phyloP scores from a whole-genome alignment of 345 rosid species.

The Hibiscus trionum region DNA sequence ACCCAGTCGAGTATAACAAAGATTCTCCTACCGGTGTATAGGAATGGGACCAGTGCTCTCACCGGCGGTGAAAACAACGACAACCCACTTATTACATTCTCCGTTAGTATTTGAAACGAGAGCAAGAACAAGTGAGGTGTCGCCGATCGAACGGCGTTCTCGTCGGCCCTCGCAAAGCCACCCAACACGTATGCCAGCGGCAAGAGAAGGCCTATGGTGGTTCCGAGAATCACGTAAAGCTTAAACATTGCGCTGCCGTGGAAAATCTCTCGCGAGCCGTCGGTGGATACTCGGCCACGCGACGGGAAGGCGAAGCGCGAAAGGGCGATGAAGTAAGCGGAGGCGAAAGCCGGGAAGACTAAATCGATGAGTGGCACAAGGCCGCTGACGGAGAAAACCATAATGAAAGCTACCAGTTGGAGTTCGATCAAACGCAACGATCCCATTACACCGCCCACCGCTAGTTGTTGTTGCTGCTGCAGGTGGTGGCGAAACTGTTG shows the following conservation, averaged over 20 bases:
- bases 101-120: slow-evolving; percentile 81
- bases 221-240: slow-evolving; percentile 56
- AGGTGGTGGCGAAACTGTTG: slow-evolving; percentile 2
- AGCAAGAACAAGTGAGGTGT: slow-evolving; percentile 83
- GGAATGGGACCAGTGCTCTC: slow-evolving; percentile 70
- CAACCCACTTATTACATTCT: slow-evolving; percentile 62
- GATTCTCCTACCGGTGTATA: slow-evolving; percentile 68
- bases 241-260: slow-evolving; percentile 55
- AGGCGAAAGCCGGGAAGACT: slow-evolving; percentile 65
- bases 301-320: slow-evolving; percentile 74
- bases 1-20: slow-evolving; percentile 70
- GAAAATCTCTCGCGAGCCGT: slow-evolving; percentile 41
- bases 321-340: slow-evolving; percentile 46
- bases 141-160: slow-evolving; percentile 61
- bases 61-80: slow-evolving; percentile 79
- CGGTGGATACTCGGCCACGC: slow-evolving; percentile 18
- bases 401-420: slow-evolving; percentile 79
- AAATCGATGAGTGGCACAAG: slow-evolving; percentile 80
- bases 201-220: slow-evolving; percentile 66
- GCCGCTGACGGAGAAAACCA: slow-evolving; percentile 84
- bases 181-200: slow-evolving; percentile 84
- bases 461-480: slow-evolving; percentile 21
- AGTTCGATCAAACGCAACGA: slow-evolving; percentile 76
- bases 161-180: slow-evolving; percentile 86
- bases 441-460: slow-evolving; percentile 48